Conservation (phyloP, 352 stramenopile species). For the Blastocystis sp. region DNA sequence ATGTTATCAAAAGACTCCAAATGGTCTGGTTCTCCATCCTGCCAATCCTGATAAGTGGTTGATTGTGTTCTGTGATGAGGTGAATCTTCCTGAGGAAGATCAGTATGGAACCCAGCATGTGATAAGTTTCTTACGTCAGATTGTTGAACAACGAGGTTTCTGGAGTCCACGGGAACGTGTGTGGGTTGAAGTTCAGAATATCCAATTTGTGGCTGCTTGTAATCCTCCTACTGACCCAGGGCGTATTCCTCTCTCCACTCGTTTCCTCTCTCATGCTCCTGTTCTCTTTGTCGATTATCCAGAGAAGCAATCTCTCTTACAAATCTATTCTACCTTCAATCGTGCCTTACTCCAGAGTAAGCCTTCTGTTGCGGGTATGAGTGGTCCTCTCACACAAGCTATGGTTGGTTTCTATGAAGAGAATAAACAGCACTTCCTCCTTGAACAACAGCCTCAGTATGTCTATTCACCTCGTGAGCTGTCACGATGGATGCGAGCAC, state of each 20-base stretch:
- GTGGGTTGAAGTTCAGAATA: constrained; percentile 82
- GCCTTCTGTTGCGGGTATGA: constrained; percentile 88
- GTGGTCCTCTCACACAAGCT: constrained; percentile 80
- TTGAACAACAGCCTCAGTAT: constrained; percentile 85
- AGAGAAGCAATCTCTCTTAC: constrained; percentile 83
- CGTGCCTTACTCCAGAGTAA: constrained; percentile 93
- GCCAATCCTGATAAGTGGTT: constrained; percentile 84
- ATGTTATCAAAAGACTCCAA: constrained; percentile 89
- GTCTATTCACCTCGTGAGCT: constrained; percentile 99
- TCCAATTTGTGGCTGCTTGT: constrained; percentile 92
- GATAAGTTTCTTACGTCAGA: constrained; percentile 95
- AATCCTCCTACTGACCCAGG: constrained; percentile 98
- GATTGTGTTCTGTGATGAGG: constrained; percentile 99
- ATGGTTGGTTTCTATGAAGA: constrained; percentile 98
- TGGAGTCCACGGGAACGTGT: constrained; percentile 74
- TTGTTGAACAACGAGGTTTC: constrained; percentile 91
- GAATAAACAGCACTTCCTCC: constrained; percentile 87
- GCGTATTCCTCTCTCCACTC: constrained; percentile 86
- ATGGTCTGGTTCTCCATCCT: constrained; percentile 87
- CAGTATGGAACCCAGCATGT: constrained; percentile 95
- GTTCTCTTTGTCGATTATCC: constrained; percentile 98
- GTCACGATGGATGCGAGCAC: constrained; percentile 92
- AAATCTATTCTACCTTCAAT: constrained; percentile 99
- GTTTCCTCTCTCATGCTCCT: constrained; percentile 92
- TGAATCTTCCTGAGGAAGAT: constrained; percentile 96